Conservation (phyloP, 2,329 filamentous ascomycete genomes). For the Aspergillus pseudoterreus region DNA sequence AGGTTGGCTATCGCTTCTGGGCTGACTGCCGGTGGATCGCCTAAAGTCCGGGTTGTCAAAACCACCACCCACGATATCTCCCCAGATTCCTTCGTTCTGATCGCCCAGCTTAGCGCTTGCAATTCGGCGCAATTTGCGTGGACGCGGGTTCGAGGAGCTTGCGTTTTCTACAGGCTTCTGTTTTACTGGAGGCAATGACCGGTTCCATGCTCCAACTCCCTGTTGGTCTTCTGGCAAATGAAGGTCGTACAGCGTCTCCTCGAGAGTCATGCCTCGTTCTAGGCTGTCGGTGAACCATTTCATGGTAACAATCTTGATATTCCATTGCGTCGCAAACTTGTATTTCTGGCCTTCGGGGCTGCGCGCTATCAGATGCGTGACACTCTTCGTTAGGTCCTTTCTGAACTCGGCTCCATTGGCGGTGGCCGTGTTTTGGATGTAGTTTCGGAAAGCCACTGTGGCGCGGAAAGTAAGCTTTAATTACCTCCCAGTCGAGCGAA, state of each 20-base stretch:
- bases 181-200: constrained; percentile 32
- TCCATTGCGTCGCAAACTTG: constrained; percentile 78
- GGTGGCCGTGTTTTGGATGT: constrained; percentile 65
- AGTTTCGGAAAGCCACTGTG: constrained; percentile 61
- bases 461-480: background rate
- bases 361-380: constrained; percentile 83
- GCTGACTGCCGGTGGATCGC: constrained; percentile 25
- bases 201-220: constrained; percentile 73
- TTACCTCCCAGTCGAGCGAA: too few relatives aligned
- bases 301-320: constrained; percentile 70
- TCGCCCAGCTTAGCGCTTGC: constrained; percentile 78
- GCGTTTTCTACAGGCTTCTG: constrained; percentile 40
- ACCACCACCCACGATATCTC: constrained; percentile 67
- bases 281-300: constrained; percentile 85
- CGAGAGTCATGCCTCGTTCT: constrained; percentile 82
- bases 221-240: constrained; percentile 65
- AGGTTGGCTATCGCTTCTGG: constrained; percentile 15
- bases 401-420: constrained; percentile 78
- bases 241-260: constrained; percentile 82
- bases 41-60: constrained; percentile 24
- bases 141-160: constrained; percentile 54
- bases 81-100: constrained; percentile 84
- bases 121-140: constrained; percentile 79
- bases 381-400: constrained; percentile 77
- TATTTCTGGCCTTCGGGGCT: constrained; percentile 85